Conservation (phyloP, 139 green algal genomes). For the Volvox reticuliferus region DNA sequence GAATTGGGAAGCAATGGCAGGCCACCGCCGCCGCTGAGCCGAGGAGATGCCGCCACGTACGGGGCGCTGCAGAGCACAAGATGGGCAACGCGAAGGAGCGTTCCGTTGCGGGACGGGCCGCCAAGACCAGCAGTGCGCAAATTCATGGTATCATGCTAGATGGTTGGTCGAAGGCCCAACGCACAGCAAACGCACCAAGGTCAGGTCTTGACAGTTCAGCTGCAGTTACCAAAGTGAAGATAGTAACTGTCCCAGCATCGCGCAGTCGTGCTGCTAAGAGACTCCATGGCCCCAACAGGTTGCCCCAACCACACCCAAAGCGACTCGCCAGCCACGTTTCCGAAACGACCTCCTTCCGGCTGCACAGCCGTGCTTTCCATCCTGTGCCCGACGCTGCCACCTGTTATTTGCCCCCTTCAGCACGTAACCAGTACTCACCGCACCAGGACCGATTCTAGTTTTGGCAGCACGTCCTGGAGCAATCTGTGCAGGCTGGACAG, state of each 20-base stretch:
- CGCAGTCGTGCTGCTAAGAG: neutral
- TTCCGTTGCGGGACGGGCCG: no score
- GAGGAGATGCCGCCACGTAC: neutral
- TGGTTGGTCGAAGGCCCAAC: no score
- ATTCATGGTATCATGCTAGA: no score
- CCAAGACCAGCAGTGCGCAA: no score
- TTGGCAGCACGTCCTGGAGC: slow-evolving; percentile 1
- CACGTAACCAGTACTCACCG: neutral
- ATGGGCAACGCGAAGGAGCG: no score
- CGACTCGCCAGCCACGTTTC: no score
- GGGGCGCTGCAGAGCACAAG: neutral
- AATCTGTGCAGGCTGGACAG: neutral
- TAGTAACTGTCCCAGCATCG: no score
- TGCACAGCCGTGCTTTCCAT: neutral
- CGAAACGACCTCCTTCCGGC: no score
- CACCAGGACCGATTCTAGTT: neutral
- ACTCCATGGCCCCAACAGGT: neutral
- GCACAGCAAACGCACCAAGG: no score
- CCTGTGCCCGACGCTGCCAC: neutral
- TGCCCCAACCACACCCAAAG: neutral
- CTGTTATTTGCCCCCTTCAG: neutral
- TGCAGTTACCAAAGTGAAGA: no score
- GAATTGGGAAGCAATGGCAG: neutral
- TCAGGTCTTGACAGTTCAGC: no score
- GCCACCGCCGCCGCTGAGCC: neutral